Evolutionary conservation across 495 filamentous ascomycete species (phyloP).

Genomic region (Aspergillus leporis): DNA sequence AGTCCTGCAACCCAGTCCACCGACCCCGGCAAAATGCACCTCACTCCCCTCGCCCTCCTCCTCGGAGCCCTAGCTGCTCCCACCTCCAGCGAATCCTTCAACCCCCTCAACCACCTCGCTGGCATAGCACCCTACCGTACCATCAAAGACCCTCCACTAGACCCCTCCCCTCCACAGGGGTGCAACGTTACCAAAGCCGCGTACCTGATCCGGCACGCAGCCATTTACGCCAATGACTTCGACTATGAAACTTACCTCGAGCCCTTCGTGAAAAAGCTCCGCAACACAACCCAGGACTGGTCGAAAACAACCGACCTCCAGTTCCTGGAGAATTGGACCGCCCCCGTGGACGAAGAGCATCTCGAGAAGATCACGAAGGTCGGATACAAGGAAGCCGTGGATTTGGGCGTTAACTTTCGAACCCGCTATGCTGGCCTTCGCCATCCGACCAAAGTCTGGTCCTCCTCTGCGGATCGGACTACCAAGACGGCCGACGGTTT

Average conservation of each 20-base stretch:
- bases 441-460: constrained; percentile 19
- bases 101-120: constrained; percentile 21
- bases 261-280: constrained; percentile 24
- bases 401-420: constrained; percentile 12
- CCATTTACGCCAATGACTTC: constrained; percentile 32
- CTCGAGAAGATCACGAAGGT: constrained; percentile 25
- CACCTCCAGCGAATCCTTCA: constrained; percentile 24
- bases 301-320: constrained; percentile 7
- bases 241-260: constrained; percentile 26
- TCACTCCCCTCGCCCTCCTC: not conserved
- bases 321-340: constrained; percentile 24
- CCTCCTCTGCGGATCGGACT: constrained; percentile 20
- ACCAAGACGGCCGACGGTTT: constrained; percentile 22
- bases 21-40: not conserved
- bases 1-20: not conserved
- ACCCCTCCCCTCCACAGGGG: constrained; percentile 15
- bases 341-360: constrained; percentile 20
- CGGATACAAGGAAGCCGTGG: constrained; percentile 20
- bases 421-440: constrained; percentile 17
- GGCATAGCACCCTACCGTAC: constrained; percentile 20
- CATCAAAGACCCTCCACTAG: constrained; percentile 20
- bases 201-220: constrained; percentile 28
- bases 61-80: constrained; percentile 1
- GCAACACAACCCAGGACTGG: constrained; percentile 21
- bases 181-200: constrained; percentile 26